Conservation (phyloP, 2,329 filamentous ascomycete species). For the Diplocarpon rosae region DNA sequence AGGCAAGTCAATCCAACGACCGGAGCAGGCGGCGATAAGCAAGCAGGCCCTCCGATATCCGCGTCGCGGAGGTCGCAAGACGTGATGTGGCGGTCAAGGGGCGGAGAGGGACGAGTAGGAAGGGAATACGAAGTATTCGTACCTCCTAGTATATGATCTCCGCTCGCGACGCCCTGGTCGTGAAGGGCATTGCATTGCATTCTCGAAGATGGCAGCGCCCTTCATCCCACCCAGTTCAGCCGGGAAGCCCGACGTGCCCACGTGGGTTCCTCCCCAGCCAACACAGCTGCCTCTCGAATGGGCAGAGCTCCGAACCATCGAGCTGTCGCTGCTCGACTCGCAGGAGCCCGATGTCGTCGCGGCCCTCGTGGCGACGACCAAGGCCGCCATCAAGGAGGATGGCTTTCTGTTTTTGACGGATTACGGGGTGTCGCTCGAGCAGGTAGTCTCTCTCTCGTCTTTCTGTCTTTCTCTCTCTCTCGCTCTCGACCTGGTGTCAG, state of each 20-base stretch:
- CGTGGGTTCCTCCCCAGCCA: conserved; percentile 34
- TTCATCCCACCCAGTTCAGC: conserved; percentile 32
- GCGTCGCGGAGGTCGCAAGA: too few relatives aligned
- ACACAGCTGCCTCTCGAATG: conserved; percentile 35
- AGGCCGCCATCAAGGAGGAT: conserved; percentile 33
- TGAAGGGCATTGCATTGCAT: not conserved
- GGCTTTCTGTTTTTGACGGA: conserved; percentile 38
- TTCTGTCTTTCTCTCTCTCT: not conserved
- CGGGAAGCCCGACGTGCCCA: conserved; percentile 33
- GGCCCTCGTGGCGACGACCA: conserved; percentile 33
- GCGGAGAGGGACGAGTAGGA: too few relatives aligned
- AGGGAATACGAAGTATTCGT: too few relatives aligned
- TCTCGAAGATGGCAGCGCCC: conserved; percentile 23
- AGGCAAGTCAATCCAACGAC: too few relatives aligned
- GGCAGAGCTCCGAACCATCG: conserved; percentile 33
- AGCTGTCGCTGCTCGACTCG: conserved; percentile 34
- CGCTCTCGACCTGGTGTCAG: not conserved
- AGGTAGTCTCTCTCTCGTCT: conserved; percentile 26
- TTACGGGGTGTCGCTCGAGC: conserved; percentile 38
- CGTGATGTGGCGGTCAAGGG: too few relatives aligned
- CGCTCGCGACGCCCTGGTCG: not conserved
- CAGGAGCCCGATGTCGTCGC: conserved; percentile 33
- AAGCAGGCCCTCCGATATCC: too few relatives aligned
- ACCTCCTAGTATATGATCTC: too few relatives aligned
- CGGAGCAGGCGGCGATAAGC: too few relatives aligned